Base-by-base conservation (phyloP, 345 rosid species). In the Linum usitatissimum region DNA sequence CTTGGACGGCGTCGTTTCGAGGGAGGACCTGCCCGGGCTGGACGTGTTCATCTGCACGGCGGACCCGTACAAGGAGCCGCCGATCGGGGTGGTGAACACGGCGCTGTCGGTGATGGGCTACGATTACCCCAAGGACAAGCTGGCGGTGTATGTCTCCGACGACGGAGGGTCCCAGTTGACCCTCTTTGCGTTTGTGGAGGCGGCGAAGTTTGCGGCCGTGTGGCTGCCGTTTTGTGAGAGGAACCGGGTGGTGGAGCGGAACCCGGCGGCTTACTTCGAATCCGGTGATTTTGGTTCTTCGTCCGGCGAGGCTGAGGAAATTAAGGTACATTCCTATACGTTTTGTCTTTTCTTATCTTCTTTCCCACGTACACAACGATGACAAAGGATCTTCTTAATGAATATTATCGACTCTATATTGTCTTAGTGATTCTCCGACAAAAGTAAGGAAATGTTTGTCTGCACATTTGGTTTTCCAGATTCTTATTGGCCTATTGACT, bases 41-140 rank as follows among this genome's bases (percentile, higher is more conserved):
- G 97, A 91, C 38, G 78, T 91, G 70, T 84, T 88, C 60, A 67
- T 91, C 53, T 91, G 96, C 84, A 88, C 97, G 12, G 94, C 97
- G 31, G 96, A 88, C 73, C 97, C 97, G 0, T 80, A 73, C 75
- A 91, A 83, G 72, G 97, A 91, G 71, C 97, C 96, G 7, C 97
- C 97, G 0, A 62, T 83, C 7, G 72, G 70, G 53, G 88, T 81
- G 48, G 91, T 77, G 57, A 88, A 82, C 80, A 86, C 97, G 1
- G 86, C 80, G 7, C 72, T 91, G 60, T 91, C 97, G 0, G 85
- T 81, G 53, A 77, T 91, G 90, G 90, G 85, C 1, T 91, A 83
- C 18, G 86, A 84, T 30, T 91, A 91, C 67, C 97, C 97, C 3
- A 14, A 76, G 1, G 80, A 83, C 63, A 91, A 83, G 78, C 30